Conservation (phyloP, 1,284 basidiomycete species). For the Cryptococcus deneoformans region DNA sequence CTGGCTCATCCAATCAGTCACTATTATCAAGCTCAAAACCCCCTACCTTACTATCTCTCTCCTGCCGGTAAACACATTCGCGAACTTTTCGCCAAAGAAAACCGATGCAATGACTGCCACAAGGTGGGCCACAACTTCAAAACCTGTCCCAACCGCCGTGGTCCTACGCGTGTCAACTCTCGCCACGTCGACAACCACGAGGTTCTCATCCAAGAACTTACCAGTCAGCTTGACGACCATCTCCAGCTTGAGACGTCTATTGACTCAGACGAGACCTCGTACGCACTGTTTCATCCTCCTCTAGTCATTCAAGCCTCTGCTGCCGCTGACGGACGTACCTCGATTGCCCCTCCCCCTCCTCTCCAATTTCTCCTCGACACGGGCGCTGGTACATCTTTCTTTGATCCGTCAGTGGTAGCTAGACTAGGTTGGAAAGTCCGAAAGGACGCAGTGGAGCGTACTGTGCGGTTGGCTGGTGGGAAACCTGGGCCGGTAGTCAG, state of each 20-base stretch:
- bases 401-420: not conserved
- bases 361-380: not conserved
- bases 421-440: not conserved
- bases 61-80: not conserved
- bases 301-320: not conserved
- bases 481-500: not conserved
- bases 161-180: not conserved
- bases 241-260: not conserved
- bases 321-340: not conserved
- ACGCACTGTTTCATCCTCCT: not conserved
- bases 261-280: not conserved
- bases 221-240: not conserved
- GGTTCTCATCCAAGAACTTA: too few species aligned
- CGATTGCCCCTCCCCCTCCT: not conserved
- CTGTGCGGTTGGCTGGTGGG: not conserved
- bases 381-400: not conserved
- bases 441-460: not conserved
- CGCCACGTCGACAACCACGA: too few species aligned
- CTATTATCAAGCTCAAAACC: not conserved
- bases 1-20: too few species aligned
- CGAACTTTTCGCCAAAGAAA: not conserved
- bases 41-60: not conserved
- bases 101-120: not conserved
- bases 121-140: not conserved
- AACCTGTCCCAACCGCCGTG: not conserved